phyloP scores from a whole-genome alignment of 2,329 filamentous ascomycete species.

The Zalaria sp. region DNA sequence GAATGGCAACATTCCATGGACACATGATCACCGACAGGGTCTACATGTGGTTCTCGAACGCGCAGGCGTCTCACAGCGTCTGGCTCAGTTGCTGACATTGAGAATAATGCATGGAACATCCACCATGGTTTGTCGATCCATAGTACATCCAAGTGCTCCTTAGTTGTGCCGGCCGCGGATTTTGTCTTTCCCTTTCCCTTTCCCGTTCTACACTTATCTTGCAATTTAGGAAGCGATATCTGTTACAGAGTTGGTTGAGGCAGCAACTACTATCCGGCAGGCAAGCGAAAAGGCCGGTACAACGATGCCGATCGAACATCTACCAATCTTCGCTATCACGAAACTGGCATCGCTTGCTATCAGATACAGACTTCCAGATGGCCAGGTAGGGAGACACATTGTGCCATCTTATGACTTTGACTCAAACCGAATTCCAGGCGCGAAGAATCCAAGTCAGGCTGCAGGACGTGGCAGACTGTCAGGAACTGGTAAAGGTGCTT shows the following conservation, averaged over 20 bases:
- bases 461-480: constrained; percentile 10
- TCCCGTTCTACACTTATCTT: no score
- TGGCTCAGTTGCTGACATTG: no score
- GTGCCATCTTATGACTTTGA: neutral
- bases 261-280: neutral
- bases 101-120: no score
- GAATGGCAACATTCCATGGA: constrained; percentile 20
- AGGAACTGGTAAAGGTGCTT: constrained; percentile 11
- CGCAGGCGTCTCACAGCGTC: no score
- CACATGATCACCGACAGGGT: constrained; percentile 15
- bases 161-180: no score
- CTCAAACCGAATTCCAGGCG: constrained; percentile 8
- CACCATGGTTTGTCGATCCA: no score
- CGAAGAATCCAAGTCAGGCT: constrained; percentile 18
- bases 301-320: constrained; percentile 21
- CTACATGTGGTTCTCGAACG: constrained; percentile 17
- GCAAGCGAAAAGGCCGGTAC: constrained; percentile 12
- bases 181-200: no score
- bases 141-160: no score
- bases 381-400: constrained; percentile 15
- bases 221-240: constrained; percentile 3
- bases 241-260: constrained; percentile 5
- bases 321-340: constrained; percentile 30
- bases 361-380: constrained; percentile 22
- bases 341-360: constrained; percentile 25